Evolutionary conservation across 2,329 filamentous ascomycete genomes (phyloP), one percentile per base, ranked within the genome.

Genomic region (Knufia petricola): DNA sequence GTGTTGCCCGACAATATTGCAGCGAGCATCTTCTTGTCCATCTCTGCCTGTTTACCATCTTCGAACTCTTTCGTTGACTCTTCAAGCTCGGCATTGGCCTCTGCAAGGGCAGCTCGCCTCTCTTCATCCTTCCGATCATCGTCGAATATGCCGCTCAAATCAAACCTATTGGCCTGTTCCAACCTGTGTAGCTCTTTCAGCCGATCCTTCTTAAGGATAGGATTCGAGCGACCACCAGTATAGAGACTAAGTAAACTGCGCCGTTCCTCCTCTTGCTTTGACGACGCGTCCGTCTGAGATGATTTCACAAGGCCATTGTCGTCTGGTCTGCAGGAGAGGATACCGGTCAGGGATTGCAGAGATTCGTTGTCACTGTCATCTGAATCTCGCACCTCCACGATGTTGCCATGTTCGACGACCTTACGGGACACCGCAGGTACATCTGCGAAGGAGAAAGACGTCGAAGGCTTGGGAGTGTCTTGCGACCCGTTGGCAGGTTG

Each of bases 331-430:
- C 51, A 58, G 17, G 59, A 57, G 13, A 75, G 59, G 1, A 82
- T 62, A 37, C 75, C 70, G 3, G 75, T 72, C 12, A 82, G 69
- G 23, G 75, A 72, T 50, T 75, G 74, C 17, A 79, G 59, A 0
- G 82, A 82, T 42, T 77, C 73, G 23, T 74, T 75, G 15, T 76
- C 76, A n/a, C 85, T 83, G 8, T 84, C 82, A 59, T 89, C 85
- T 0, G 85, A 88, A 47, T 78, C 81, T 39, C 73, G 74, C 34
- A 89, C 69, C 21, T 50, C 58, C 2, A 73, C 62, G 48, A 72
- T 64, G 46, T 71, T 62, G 2, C 77, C 77, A 57, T 74, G 68
- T 50, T 69, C 84, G 48, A 82, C 68, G 10, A 78, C 65, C 57
- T 78, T 70, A 62, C 78, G 69, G 50, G 71, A 67, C 42, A 58